phyloP scores from a whole-genome alignment of 495 filamentous ascomycete genomes.

The Daldinia childiae region DNA sequence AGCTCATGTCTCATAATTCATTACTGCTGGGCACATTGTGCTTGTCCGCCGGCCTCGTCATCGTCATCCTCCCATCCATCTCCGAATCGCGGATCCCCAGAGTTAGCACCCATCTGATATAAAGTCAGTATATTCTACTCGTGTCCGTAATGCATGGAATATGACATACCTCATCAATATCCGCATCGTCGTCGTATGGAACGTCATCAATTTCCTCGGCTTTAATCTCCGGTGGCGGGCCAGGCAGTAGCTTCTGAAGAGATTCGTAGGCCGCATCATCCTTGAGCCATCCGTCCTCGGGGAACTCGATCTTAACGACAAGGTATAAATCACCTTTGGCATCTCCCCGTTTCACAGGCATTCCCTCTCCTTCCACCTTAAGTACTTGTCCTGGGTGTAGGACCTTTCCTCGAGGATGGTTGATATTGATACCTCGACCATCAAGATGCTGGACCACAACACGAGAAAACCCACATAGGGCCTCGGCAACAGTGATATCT shows the following conservation, averaged over 20 bases:
- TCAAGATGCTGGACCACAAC: conserved; percentile 94
- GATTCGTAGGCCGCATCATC: conserved; percentile 70
- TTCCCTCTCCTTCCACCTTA: conserved; percentile 87
- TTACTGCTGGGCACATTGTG: conserved; percentile 92
- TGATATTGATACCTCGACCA: conserved; percentile 85
- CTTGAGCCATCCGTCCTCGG: conserved; percentile 82
- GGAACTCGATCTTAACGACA: conserved; percentile 86
- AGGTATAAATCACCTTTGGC: conserved; percentile 87
- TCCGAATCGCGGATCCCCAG: conserved; percentile 72
- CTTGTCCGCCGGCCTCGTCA: conserved; percentile 59
- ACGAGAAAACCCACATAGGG: conserved; percentile 86
- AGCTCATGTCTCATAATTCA: conserved; percentile 38
- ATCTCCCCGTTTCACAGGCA: conserved; percentile 90
- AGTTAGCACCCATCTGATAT: conserved; percentile 65
- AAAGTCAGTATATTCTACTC: conserved; percentile 42
- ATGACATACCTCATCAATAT: conserved; percentile 76
- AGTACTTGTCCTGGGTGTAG: conserved; percentile 83
- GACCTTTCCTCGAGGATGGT: conserved; percentile 77
- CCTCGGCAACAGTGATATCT: conserved; percentile 81
- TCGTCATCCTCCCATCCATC: conserved; percentile 86
- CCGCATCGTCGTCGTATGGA: conserved; percentile 78
- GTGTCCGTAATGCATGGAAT: conserved; percentile 4
- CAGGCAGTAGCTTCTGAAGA: conserved; percentile 78
- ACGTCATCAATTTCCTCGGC: conserved; percentile 86
- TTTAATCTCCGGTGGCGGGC: conserved; percentile 64